Conservation (phyloP, 2,329 filamentous ascomycete genomes). For the Fusarium poae region DNA sequence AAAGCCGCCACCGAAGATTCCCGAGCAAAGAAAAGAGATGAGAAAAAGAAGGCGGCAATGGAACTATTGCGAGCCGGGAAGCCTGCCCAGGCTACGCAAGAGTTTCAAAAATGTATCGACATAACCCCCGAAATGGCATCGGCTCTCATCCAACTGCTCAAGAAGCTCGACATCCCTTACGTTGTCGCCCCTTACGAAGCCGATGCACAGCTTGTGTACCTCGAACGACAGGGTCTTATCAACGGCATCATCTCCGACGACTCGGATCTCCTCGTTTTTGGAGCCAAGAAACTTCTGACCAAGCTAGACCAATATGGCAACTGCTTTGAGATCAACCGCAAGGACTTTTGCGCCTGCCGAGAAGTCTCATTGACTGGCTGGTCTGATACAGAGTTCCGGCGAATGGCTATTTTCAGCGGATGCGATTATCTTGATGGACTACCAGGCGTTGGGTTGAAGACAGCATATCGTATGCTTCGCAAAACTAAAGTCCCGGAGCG, state of each 20-base stretch:
- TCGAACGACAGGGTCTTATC: constrained; percentile 87
- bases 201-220: constrained; percentile 94
- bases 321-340: constrained; percentile 90
- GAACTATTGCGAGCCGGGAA: constrained; percentile 87
- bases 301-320: constrained; percentile 96
- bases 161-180: constrained; percentile 82
- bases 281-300: constrained; percentile 88
- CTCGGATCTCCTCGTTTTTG: constrained; percentile 95
- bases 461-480: constrained; percentile 88
- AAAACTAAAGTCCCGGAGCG: constrained; percentile 91
- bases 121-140: constrained; percentile 97
- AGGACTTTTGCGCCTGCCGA: constrained; percentile 87
- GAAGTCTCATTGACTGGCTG: constrained; percentile 92
- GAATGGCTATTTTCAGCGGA: constrained; percentile 96
- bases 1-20: constrained; percentile 89
- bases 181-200: constrained; percentile 97
- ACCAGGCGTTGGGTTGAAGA: constrained; percentile 89
- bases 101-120: constrained; percentile 95
- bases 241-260: constrained; percentile 94
- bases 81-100: constrained; percentile 80
- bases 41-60: constrained; percentile 80
- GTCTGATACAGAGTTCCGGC: constrained; percentile 90
- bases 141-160: constrained; percentile 90
- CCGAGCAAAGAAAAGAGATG: constrained; percentile 79
- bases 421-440: constrained; percentile 95